Percentiles rank a stretch among this genome's conserved stretches.
Conservation (phyloP, 306 rosid species). For the Vigna nakashimae region DNA sequence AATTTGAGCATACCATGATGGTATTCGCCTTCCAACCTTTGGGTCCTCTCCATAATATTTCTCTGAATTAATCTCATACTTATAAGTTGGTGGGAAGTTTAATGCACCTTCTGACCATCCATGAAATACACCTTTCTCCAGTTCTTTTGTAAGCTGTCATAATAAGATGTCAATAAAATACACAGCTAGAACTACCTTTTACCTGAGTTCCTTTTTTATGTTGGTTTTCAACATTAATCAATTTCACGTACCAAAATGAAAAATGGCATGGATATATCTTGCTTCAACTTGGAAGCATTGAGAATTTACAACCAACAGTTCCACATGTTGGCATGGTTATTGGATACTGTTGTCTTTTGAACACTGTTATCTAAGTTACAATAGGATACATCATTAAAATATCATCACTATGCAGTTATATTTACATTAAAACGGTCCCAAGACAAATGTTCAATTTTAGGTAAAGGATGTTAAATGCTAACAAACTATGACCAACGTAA, state of each 20-base stretch:
- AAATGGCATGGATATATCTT: conserved; percentile 16
- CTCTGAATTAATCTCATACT: conserved; percentile 78
- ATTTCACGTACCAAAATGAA: conserved; percentile 17
- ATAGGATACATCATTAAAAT: not conserved
- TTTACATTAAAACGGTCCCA: not conserved
- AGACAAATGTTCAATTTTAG: not conserved
- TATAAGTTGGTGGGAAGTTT: conserved; percentile 84
- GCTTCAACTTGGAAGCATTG: conserved; percentile 15
- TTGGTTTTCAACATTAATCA: not conserved
- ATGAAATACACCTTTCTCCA: conserved; percentile 71
- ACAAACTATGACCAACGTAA: not conserved
- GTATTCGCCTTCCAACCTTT: conserved; percentile 80
- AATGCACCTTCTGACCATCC: conserved; percentile 91
- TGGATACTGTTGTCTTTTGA: not conserved
- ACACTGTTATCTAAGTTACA: not conserved
- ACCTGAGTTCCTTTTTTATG: not conserved
- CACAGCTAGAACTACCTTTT: not conserved
- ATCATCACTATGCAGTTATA: not conserved
- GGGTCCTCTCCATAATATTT: conserved; percentile 83
- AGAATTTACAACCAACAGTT: not conserved
- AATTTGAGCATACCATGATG: conserved; percentile 77
- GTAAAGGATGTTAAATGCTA: not conserved
- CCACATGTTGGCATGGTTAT: not conserved
- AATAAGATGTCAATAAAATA: conserved; percentile 43
- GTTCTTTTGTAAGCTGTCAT: conserved; percentile 75